A percentile compares a stretch with the other conserved stretches of the same genome.
These are phyloP conservation scores for Trametes cubensis DNA, from an alignment of 768 basidiomycete species.

Conservation along the genomic window DNA sequence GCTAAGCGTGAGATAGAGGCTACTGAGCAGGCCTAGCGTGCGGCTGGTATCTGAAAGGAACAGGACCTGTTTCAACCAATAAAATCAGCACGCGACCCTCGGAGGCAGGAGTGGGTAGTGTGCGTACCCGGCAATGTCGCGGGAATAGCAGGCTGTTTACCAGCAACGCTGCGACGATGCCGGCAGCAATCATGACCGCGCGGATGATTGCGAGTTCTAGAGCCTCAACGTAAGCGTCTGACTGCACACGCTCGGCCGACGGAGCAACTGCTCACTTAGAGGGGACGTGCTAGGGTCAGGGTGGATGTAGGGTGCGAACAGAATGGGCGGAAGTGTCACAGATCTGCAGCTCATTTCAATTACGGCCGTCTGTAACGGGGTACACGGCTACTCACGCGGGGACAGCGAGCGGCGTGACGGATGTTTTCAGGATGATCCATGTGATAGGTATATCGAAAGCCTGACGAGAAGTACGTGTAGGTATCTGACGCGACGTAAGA, in stretches of 20 bases:
- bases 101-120: neutral
- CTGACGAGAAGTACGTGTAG: slow-evolving; percentile 28
- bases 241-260: neutral
- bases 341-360: slow-evolving; percentile 33
- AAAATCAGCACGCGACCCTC: neutral
- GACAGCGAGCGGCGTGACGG: slow-evolving; percentile 43
- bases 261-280: slow-evolving; percentile 30
- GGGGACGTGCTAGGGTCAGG: slow-evolving; percentile 34
- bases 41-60: slow-evolving; percentile 45
- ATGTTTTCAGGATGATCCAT: slow-evolving; percentile 46
- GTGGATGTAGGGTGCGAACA: slow-evolving; percentile 35
- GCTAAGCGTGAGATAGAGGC: slow-evolving; percentile 47
- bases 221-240: neutral
- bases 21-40: slow-evolving; percentile 42
- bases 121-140: slow-evolving; percentile 46
- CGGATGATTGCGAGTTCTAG: slow-evolving; percentile 45
- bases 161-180: slow-evolving; percentile 47
- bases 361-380: neutral
- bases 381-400: slow-evolving; percentile 41
- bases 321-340: slow-evolving; percentile 47
- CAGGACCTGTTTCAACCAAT: slow-evolving; percentile 35
- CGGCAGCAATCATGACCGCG: slow-evolving; percentile 45
- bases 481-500: neutral
- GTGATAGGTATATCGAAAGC: slow-evolving; percentile 48
- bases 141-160: slow-evolving; percentile 51